Evolutionary conservation across 2,329 filamentous ascomycete species (phyloP), one percentile per base, ranked within the genome.

Genomic region (Fusarium phyllophilum): DNA sequence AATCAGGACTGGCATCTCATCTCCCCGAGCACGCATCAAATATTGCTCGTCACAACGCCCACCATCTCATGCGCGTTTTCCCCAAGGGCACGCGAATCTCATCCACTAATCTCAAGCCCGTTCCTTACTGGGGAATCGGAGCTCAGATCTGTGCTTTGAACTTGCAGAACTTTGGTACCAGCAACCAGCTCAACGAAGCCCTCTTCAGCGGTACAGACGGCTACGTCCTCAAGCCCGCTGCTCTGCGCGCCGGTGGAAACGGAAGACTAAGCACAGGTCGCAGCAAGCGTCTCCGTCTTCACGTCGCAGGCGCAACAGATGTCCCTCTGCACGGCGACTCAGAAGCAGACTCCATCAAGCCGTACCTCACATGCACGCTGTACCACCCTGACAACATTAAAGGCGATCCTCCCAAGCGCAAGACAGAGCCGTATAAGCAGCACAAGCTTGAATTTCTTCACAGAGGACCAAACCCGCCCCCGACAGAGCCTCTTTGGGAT

Each of bases 81-180:
- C 91, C 91, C 42, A 92, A 92, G 76, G 91, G 91, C 55, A 92
- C 90, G 0, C 88, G 91, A 48, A 92, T 93, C 78, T 89, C 88
- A 1, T 92, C 90, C 5, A 86, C 85, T 41, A 93, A 93, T 77
- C 85, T 93, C 6, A 85, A 86, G 60, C 90, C 90, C 0, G 86
- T 90, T 0, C 85, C 87, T 0, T 93, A 91, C 78, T 93, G 91
- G 91, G 89, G 86, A 12, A 79, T 92, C 8, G 91, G 91, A 3
- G 90, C 91, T 6, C 91, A 93, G 75, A 90, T 93, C 52, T 92
- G 90, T 78, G 91, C 91, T 7, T 84, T 93, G 59, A 93, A 93
- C 81, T 91, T 90, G 89, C 91, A 93, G 77, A 91, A 87, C 0
- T 93, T 92, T 72, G 90, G 89, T 39, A 87, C 87, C 12, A 86